phyloP scores from a whole-genome alignment of 208 protist genomes.

The Crithidia mellificae region DNA sequence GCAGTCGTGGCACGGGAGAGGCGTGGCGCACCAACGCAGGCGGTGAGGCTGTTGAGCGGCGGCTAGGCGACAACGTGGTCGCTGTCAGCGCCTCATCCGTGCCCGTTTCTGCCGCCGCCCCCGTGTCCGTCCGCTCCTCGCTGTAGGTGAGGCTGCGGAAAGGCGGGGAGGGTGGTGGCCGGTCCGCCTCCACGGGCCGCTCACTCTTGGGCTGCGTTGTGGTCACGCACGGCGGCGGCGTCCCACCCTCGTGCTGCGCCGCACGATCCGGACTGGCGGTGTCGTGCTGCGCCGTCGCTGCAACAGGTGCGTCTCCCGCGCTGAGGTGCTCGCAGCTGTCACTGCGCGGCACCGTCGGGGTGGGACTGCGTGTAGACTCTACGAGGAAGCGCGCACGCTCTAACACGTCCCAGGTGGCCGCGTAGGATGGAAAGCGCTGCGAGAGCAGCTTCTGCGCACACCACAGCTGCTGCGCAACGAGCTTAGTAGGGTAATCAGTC shows the following conservation, averaged over 20 bases:
- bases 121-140: conserved; percentile 6
- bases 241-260: conserved; percentile 6
- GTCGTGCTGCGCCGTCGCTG: neutral
- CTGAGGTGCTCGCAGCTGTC: conserved; percentile 9
- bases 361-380: conserved; percentile 34
- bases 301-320: neutral
- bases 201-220: conserved; percentile 30
- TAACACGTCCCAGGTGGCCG: conserved; percentile 30
- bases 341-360: conserved; percentile 33
- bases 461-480: conserved; percentile 45
- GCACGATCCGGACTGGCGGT: neutral
- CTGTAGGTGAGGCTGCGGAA: conserved; percentile 21
- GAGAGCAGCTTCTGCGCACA: conserved; percentile 34
- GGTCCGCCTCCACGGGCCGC: conserved; percentile 9
- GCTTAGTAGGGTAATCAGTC: conserved; percentile 23
- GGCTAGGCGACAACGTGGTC: conserved; percentile 3
- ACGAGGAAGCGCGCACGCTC: conserved; percentile 32
- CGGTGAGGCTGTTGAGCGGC: neutral
- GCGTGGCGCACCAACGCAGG: neutral
- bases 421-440: conserved; percentile 45
- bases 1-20: neutral
- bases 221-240: conserved; percentile 21
- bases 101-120: neutral
- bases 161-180: neutral
- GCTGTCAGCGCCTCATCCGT: neutral